These are phyloP conservation scores for Apiospora saccharicola DNA, from an alignment of 2,329 filamentous ascomycete species.

Conservation along the genomic window DNA sequence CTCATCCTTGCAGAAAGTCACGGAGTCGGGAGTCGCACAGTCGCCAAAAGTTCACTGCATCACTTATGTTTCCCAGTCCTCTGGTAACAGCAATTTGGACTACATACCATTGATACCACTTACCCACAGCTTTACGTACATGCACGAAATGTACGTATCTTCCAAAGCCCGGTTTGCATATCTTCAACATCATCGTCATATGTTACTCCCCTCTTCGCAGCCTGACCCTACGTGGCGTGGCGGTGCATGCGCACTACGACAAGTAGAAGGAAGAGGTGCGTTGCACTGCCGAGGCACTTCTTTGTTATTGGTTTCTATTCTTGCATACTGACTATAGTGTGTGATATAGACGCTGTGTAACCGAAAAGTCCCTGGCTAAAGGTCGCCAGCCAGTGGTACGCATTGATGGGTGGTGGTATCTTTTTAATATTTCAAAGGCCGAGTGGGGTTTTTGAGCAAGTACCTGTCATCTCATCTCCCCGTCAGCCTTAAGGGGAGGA, in stretches of 20 bases:
- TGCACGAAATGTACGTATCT: neutral
- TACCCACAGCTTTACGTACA: neutral
- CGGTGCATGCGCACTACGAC: neutral
- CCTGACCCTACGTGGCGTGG: neutral
- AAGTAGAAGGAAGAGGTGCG: neutral
- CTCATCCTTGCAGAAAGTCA: neutral
- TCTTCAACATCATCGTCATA: neutral
- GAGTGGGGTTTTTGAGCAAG: neutral
- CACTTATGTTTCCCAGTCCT: neutral
- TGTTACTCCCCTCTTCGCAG: neutral
- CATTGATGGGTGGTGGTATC: neutral
- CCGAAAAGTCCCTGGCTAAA: neutral
- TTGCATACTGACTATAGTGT: neutral
- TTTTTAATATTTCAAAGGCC: neutral
- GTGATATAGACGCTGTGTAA: neutral
- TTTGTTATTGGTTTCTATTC: neutral
- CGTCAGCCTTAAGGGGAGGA: slow-evolving; percentile 19
- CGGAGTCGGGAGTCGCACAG: neutral
- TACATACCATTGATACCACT: neutral
- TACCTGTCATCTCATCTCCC: slow-evolving; percentile 8
- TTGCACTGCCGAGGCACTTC: slow-evolving; percentile 5
- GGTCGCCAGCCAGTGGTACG: neutral
- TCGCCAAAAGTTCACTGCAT: slow-evolving; percentile 5
- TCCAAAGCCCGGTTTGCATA: neutral
- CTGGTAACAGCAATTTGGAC: slow-evolving; percentile 5